Evolutionary conservation across 2,329 filamentous ascomycete genomes (phyloP).

Genomic region (Talaromyces sp.): DNA sequence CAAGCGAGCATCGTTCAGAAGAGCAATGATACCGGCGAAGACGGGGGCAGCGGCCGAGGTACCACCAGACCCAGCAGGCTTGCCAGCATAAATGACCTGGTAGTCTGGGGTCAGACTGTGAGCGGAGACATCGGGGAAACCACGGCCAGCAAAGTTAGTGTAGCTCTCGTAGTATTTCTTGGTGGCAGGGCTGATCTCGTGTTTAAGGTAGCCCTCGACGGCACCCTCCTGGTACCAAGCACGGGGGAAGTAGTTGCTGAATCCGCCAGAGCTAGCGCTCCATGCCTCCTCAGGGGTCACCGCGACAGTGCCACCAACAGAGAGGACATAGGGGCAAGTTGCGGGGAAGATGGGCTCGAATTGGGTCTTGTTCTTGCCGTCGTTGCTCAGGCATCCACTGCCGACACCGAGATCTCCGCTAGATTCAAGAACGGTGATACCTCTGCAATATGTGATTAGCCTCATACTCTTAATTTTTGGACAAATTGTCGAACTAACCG

Average conservation of each 20-base stretch:
- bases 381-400: constrained; percentile 31
- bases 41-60: constrained; percentile 51
- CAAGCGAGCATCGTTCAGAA: constrained; percentile 60
- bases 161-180: constrained; percentile 48
- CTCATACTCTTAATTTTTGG: neutral
- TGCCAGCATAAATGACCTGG: constrained; percentile 11
- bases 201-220: constrained; percentile 35
- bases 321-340: constrained; percentile 48
- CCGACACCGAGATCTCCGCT: constrained; percentile 24
- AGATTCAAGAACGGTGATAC: constrained; percentile 25
- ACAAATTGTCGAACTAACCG: constrained; percentile 9
- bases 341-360: constrained; percentile 49
- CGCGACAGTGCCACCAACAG: constrained; percentile 38
- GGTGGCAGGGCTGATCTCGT: constrained; percentile 35
- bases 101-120: constrained; percentile 47
- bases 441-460: constrained; percentile 21
- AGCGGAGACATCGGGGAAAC: constrained; percentile 57
- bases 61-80: constrained; percentile 14
- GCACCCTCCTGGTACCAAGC: constrained; percentile 38
- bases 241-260: constrained; percentile 43
- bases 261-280: constrained; percentile 39
- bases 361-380: constrained; percentile 33
- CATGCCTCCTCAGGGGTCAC: constrained; percentile 22
- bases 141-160: constrained; percentile 50
- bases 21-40: constrained; percentile 53